Base-by-base conservation (phyloP, 2,329 filamentous ascomycete species). In the Claviceps maximensis region DNA sequence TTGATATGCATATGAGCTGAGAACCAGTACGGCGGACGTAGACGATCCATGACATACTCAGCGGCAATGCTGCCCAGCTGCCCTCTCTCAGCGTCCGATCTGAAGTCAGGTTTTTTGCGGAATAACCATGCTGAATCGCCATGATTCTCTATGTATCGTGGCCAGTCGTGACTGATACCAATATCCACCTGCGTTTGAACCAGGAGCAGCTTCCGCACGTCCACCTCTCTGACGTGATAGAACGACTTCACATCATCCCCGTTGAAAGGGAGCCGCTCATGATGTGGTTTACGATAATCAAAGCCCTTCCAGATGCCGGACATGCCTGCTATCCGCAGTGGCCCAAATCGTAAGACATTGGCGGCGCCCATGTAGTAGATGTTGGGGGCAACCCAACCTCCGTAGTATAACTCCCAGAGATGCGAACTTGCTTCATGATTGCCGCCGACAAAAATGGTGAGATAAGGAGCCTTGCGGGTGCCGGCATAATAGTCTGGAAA, bases 361-460 rank as follows among this genome's bases (percentile, higher is more conserved):
- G 93, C 89, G 36, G 89, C 88, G 49, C 93, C 93, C 67, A 97
- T 78, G 70, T 96, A 98, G 74, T 96, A 98, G 58, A 98, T 97
- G 60, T 93, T 95, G 9, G 89, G 89, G 8, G 91, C 91, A 6
- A 89, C 93, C 93, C 93, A 98, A 50, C 93, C 93, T 50, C 93
- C 93, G 65, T 97, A 95, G 71, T 88, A 95, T 0, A 98, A 78
- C 69, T 98, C 93, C 74, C 84, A 93, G 5, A 95, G 74, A 68
- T 97, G 83, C 50, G 87, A 89, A 62, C 87, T 87, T 0, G 93
- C 91, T 71, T 98, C 93, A 63, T 98, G 93, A 65, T 98, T 98
- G 2, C 93, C 93, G 45, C 84, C 90, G 50, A 95, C 83, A 69
- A 97, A 97, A 46, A 97, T 74, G 17, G 93, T 98, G 47, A 95